Evolutionary conservation across 2,329 filamentous ascomycete species (phyloP).

Genomic region (Penicillium corylophilum): DNA sequence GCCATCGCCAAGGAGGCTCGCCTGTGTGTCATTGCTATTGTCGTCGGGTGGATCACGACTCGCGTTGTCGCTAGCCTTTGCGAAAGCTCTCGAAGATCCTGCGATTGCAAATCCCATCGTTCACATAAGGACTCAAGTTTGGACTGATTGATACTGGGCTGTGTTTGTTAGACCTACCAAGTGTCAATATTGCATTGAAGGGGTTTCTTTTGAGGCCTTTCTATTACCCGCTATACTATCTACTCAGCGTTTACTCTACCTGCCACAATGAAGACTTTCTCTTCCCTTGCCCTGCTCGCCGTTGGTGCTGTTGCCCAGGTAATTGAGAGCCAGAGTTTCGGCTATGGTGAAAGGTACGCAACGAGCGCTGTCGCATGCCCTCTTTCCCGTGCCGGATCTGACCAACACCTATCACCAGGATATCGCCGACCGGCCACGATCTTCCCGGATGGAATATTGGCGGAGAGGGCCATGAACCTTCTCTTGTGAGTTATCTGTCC

Average conservation of each 20-base stretch:
- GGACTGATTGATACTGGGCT: slow-evolving; percentile 6
- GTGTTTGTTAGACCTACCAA: not conserved
- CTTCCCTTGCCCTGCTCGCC: slow-evolving; percentile 45
- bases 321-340: slow-evolving; percentile 75
- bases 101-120: slow-evolving; percentile 13
- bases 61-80: slow-evolving; percentile 37
- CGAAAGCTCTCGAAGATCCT: slow-evolving; percentile 21
- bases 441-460: slow-evolving; percentile 58
- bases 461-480: slow-evolving; percentile 56
- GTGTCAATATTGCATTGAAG: slow-evolving; percentile 3
- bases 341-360: slow-evolving; percentile 62
- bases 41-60: slow-evolving; percentile 48
- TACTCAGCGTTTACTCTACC: slow-evolving; percentile 12
- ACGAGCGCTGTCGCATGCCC: not conserved
- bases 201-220: not conserved
- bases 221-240: not conserved
- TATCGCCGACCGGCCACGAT: slow-evolving; percentile 56
- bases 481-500: slow-evolving; percentile 43
- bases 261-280: slow-evolving; percentile 42
- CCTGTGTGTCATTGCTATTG: slow-evolving; percentile 50
- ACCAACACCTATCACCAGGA: slow-evolving; percentile 43
- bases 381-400: not conserved
- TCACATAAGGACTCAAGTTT: slow-evolving; percentile 1
- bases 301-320: slow-evolving; percentile 62
- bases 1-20: slow-evolving; percentile 53